Evolutionary conservation across 2,329 filamentous ascomycete species (phyloP).

Genomic region (Aspergillus sp.): DNA sequence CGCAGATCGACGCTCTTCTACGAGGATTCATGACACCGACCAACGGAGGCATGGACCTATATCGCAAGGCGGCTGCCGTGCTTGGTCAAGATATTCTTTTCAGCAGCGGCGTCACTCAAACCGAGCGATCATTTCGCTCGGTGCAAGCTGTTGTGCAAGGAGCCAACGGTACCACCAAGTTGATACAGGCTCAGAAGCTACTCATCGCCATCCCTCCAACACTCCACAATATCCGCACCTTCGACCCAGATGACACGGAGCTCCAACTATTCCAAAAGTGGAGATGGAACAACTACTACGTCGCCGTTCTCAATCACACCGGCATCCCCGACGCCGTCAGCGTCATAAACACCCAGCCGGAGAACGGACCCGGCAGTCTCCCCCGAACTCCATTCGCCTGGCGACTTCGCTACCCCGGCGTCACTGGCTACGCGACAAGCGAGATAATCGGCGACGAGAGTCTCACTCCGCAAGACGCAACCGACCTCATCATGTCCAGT

Average conservation of each 20-base stretch:
- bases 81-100: conserved; percentile 29
- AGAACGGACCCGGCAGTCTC: conserved; percentile 26
- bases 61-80: conserved; percentile 21
- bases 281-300: conserved; percentile 40
- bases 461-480: conserved; percentile 25
- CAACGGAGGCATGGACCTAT: conserved; percentile 18
- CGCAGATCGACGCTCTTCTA: conserved; percentile 17
- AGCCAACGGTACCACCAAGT: conserved; percentile 23
- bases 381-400: conserved; percentile 19
- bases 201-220: conserved; percentile 40
- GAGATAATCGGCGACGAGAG: conserved; percentile 11
- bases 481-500: conserved; percentile 12
- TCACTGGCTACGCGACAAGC: conserved; percentile 9
- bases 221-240: conserved; percentile 33
- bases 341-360: conserved; percentile 24
- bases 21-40: conserved; percentile 18
- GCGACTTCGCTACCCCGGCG: conserved; percentile 12
- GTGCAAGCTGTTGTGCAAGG: conserved; percentile 27
- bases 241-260: conserved; percentile 40
- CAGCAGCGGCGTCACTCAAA: conserved; percentile 19
- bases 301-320: conserved; percentile 38
- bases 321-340: conserved; percentile 32
- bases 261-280: conserved; percentile 37
- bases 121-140: conserved; percentile 15
- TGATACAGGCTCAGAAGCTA: conserved; percentile 38